A percentile compares a stretch with the other conserved stretches of the same genome.
Evolutionary conservation across 2,329 filamentous ascomycete genomes (phyloP).

Genomic region (Talaromyces sp.): DNA sequence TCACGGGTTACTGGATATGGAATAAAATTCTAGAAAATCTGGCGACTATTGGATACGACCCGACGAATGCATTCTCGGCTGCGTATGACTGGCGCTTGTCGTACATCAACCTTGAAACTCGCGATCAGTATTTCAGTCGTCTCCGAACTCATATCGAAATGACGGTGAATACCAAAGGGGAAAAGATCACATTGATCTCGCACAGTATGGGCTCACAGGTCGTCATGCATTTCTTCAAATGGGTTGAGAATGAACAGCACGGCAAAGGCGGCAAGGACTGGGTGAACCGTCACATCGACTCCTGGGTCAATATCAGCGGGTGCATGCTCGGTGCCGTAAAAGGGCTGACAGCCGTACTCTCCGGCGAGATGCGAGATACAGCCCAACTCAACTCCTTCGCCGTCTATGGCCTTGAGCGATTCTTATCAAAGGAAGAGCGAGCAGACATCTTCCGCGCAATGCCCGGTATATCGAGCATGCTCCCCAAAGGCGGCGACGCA

Average conservation of each 20-base stretch:
- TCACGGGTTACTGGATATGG: slow-evolving; percentile 94
- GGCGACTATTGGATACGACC: slow-evolving; percentile 93
- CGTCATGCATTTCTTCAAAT: slow-evolving; percentile 74
- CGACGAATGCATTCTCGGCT: slow-evolving; percentile 66
- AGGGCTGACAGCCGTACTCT: slow-evolving; percentile 82
- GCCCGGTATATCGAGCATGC: slow-evolving; percentile 95
- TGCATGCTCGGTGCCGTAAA: slow-evolving; percentile 97
- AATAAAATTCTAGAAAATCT: slow-evolving; percentile 98
- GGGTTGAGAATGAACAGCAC: slow-evolving; percentile 73
- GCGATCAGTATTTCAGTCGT: slow-evolving; percentile 91
- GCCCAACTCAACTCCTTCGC: slow-evolving; percentile 95
- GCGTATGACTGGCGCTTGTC: slow-evolving; percentile 90
- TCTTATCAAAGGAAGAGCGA: slow-evolving; percentile 83
- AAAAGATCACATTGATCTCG: slow-evolving; percentile 81
- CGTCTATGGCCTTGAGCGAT: slow-evolving; percentile 94
- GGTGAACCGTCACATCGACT: slow-evolving; percentile 86
- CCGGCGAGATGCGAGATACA: slow-evolving; percentile 94
- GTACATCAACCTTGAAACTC: slow-evolving; percentile 81
- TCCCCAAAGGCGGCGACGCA: slow-evolving; percentile 86
- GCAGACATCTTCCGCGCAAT: slow-evolving; percentile 94
- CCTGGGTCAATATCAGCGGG: slow-evolving; percentile 97
- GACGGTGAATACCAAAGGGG: slow-evolving; percentile 66
- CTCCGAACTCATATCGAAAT: slow-evolving; percentile 89
- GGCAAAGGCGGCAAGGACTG: slow-evolving; percentile 80
- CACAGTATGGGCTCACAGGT: slow-evolving; percentile 99